Base-by-base conservation (phyloP, 257 asterid genomes). In the Phtheirospermum japonicum region DNA sequence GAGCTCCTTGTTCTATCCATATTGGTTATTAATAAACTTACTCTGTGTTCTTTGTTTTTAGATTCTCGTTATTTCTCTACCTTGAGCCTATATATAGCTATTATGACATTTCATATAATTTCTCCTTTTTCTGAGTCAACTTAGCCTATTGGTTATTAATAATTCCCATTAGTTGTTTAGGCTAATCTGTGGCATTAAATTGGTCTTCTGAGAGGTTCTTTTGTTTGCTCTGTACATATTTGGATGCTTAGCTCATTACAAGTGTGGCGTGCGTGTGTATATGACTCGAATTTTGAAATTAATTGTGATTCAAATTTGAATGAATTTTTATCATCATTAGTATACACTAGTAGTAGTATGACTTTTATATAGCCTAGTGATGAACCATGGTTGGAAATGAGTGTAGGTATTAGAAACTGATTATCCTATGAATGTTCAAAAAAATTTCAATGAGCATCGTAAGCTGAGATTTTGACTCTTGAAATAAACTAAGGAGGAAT, bases 1-100 rank as follows among this genome's bases (percentile, higher is more conserved):
- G 80, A 80, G 86, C 79, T 79, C 86, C 91, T 83, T 81, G 90
- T 77, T 39, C 76, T 69, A 77, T 76, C 78, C 70, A 75, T 71
- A 53, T 65, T 76, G 74, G 77, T 76, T 75, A 75, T 71, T 81
- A 74, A 63, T 73, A 36, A 33, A 8, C 14, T 73, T 70, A 61
- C 70, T 71, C 75, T 65, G 62, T 57, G 55, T 57, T 63, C 46
- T 66, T 55, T 50, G 67, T 42, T 69, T 83, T 78, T 76, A 78
- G 81, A 46, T 76, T 76, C 79, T 80, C 74, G 63, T 74, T 59
- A 61, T 63, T 74, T 76, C 65, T 58, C 70, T 77, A 78, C 55
- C 64, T 75, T 78, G 78, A 77, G 85, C 78, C 71, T 71, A 75
- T 75, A 75, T 79, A 77, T 73, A 75, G 72, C 77, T 75, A 60